Evolutionary conservation across 495 filamentous ascomycete species (phyloP), one percentile per base, ranked within the genome.

Genomic region (Daldinia vernicosa): DNA sequence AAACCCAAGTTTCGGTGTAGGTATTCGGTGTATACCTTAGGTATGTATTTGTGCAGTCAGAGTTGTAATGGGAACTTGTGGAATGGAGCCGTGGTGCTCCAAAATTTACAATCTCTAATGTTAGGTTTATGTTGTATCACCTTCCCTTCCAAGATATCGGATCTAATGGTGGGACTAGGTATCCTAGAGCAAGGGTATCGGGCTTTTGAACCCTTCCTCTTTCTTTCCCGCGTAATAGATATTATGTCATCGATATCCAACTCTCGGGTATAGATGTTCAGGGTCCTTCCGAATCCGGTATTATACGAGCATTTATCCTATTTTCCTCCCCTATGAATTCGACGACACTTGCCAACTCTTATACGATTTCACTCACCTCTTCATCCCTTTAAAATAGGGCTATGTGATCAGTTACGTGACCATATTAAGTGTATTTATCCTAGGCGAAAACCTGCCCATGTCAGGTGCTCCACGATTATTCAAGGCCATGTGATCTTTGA

Each of bases 241-340:
- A 66, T 70, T 66, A 70, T 66, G 68, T 70, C 68, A 66, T 66
- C 56, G 68, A 70, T 58, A 43, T 54, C 39, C 51, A 50, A 39
- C 4, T 19, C 35, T 39, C 45, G 27, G 58, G 14, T 56, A 27
- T 17, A 6, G 60, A 69, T 59, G 57, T 70, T 70, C 68, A 70
- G 68, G 68, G 68, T 70, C 68, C 68, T 70, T 62, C 68, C 57
- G 45, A 61, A 70, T 70, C 56, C 62, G 68, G 56, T 57, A 60
- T 51, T 14, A 39, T 55, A 54, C 24, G 15, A 45, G 19, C 1
- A 40, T 40, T n/a, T 17, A 45, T 17, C 43, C 8, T 19, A 3
- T 11, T 47, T 47, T 22, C 17, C 17, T 47, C 4, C 9, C 17
- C 1, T 24, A 47, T 2, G 22, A 47, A 24, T 47, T 11, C 22